Conservation (phyloP, 169 alveolate species). For the Babesia sp. region DNA sequence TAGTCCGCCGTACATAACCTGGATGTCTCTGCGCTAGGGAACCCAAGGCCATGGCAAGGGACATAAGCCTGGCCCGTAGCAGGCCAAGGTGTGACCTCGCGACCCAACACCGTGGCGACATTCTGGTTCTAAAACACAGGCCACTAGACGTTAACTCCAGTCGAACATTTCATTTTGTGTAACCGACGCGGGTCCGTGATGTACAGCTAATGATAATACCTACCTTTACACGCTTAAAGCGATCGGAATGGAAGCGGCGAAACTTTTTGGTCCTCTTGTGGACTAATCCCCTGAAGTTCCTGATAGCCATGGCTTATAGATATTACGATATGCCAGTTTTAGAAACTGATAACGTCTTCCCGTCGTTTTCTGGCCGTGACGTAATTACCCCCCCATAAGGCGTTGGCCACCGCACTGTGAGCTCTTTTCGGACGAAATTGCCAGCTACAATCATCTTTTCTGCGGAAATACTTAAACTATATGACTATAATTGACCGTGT, state of each 20-base stretch:
- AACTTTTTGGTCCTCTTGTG: constrained; percentile 93
- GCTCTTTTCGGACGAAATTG: neutral
- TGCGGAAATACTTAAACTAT: no score
- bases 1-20: neutral
- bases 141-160: no score
- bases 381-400: constrained; percentile 25
- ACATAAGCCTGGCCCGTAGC: no score
- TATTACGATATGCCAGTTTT: constrained; percentile 3
- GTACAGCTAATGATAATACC: no score
- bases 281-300: constrained; percentile 80
- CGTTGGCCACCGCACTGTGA: neutral
- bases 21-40: no score
- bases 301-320: constrained; percentile 71
- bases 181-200: no score
- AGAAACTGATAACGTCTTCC: neutral
- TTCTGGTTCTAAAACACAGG: no score
- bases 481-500: no score
- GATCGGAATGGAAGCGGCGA: constrained; percentile 93
- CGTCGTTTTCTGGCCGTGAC: neutral
- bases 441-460: neutral
- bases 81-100: no score
- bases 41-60: no score
- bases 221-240: constrained; percentile 90
- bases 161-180: no score
- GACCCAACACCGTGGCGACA: no score